Evolutionary conservation across 495 filamentous ascomycete genomes (phyloP).

Genomic region (Annulohypoxylon stygium): DNA sequence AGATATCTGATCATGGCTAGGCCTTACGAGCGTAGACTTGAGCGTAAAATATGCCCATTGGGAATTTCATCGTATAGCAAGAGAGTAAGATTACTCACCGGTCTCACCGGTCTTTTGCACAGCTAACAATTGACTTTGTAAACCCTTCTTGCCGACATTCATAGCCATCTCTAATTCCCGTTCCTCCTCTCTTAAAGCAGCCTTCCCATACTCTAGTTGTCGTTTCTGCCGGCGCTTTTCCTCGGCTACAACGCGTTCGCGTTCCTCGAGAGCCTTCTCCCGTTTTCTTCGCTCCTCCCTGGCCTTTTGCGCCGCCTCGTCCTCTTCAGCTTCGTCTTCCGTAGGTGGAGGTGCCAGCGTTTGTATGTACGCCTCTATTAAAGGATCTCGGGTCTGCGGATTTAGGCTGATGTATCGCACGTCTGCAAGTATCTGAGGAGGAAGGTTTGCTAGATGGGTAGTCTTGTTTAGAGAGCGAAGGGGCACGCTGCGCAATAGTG

Average conservation of each 20-base stretch:
- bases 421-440: conserved; percentile 77
- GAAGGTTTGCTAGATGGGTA: conserved; percentile 73
- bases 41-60: neutral
- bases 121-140: conserved; percentile 72
- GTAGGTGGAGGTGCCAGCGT: conserved; percentile 76
- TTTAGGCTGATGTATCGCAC: conserved; percentile 84
- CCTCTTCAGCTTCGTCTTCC: conserved; percentile 61
- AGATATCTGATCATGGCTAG: neutral
- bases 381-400: conserved; percentile 73
- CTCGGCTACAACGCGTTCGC: conserved; percentile 78
- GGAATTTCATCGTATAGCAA: neutral
- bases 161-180: conserved; percentile 83
- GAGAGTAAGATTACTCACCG: conserved; percentile 14
- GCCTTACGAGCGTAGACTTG: too few relatives aligned
- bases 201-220: conserved; percentile 74
- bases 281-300: conserved; percentile 74
- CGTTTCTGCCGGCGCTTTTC: conserved; percentile 77
- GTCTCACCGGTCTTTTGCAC: conserved; percentile 29
- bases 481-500: conserved; percentile 79
- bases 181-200: conserved; percentile 79
- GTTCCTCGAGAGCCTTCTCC: conserved; percentile 80
- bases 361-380: conserved; percentile 82
- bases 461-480: conserved; percentile 74
- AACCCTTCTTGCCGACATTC: conserved; percentile 77
- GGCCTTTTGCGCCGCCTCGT: conserved; percentile 71